Evolutionary conservation across 225 moss, liverwort and hornwort species (phyloP), one percentile per base, ranked within the genome.

Genomic region (Rhytidiadelphus loreus): DNA sequence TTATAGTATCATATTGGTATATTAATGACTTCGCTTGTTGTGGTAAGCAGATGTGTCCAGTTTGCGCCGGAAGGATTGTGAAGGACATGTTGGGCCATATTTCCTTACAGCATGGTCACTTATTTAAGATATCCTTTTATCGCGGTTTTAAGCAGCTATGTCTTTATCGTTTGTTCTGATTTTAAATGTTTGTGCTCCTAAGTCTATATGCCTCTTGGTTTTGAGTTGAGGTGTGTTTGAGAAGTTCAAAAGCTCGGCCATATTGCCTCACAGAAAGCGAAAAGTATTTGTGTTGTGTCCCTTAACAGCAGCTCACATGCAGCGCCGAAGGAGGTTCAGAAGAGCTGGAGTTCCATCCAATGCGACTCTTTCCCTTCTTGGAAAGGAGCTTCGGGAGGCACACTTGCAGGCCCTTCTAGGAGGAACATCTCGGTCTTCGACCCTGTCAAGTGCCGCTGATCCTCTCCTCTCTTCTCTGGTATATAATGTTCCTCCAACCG

Each of bases 11-110:
- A 44, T 68, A 55, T 78, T 63, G 55, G 68, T 82, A 52, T 35
- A 29, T 58, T 85, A 37, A 90, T 76, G 57, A 65, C 63, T 78
- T 68, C 11, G 53, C 62, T 73, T 37, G 35, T 82, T 85, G 72
- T 91, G 83, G 63, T 72, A 70, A 80, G 80, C 92, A 95, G 93
- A 94, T 93, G 85, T 95, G 95, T 92, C 94, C 95, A 65, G 91
- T 94, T 88, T 95, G 95, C 77, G 88, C 92, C 66, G 91, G 89
- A 87, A 95, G 92, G 92, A 92, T 95, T 86, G 83, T 86, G 29
- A 95, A 94, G 89, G 95, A 95, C 91, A 95, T 95, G 92, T 87
- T 94, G 90, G 93, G 90, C 71, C 95, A 95, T 80, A 94, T 95
- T 85, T 91, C 95, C 33, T 90, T 90, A 77, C 95, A 95, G 86